Conservation (phyloP, 2,329 filamentous ascomycete species). For the Tolypocladium album region DNA sequence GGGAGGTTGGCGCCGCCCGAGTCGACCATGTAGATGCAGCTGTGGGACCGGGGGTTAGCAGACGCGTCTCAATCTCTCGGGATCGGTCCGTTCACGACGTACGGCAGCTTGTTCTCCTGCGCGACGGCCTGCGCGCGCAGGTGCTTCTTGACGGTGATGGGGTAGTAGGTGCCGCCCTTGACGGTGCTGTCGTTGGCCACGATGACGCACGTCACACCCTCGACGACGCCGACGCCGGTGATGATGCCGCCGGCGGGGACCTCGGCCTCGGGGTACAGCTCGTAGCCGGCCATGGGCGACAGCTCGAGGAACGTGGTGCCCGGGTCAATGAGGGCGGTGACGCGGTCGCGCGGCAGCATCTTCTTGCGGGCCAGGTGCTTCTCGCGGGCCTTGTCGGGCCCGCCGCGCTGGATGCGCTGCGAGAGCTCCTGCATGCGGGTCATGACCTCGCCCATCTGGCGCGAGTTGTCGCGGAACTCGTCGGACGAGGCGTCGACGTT, state of each 20-base stretch:
- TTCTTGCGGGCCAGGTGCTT: conserved; percentile 85
- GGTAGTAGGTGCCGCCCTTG: conserved; percentile 95
- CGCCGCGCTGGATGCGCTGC: conserved; percentile 61
- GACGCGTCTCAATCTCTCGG: no score
- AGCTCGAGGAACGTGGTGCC: conserved; percentile 87
- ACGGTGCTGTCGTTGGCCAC: conserved; percentile 95
- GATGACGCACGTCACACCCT: conserved; percentile 85
- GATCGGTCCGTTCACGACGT: no score
- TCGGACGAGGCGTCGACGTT: conserved; percentile 65
- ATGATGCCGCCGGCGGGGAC: conserved; percentile 87
- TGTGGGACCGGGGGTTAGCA: conserved; percentile 15
- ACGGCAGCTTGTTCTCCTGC: conserved; percentile 70
- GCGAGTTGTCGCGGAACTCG: conserved; percentile 72
- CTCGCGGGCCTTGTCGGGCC: conserved; percentile 68
- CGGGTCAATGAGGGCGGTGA: conserved; percentile 78
- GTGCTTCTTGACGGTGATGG: conserved; percentile 96
- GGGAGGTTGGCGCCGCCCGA: conserved; percentile 92
- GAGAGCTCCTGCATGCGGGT: conserved; percentile 60
- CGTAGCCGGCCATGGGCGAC: conserved; percentile 81
- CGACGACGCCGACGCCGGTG: conserved; percentile 80
- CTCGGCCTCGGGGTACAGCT: conserved; percentile 77
- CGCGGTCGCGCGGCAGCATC: conserved; percentile 85
- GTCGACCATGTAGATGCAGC: conserved; percentile 91
- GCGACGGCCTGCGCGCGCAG: conserved; percentile 85
- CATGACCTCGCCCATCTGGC: conserved; percentile 66